Evolutionary conservation across 2,329 filamentous ascomycete species (phyloP), one percentile per base, ranked within the genome.

Genomic region (Sarocladium kiliense): DNA sequence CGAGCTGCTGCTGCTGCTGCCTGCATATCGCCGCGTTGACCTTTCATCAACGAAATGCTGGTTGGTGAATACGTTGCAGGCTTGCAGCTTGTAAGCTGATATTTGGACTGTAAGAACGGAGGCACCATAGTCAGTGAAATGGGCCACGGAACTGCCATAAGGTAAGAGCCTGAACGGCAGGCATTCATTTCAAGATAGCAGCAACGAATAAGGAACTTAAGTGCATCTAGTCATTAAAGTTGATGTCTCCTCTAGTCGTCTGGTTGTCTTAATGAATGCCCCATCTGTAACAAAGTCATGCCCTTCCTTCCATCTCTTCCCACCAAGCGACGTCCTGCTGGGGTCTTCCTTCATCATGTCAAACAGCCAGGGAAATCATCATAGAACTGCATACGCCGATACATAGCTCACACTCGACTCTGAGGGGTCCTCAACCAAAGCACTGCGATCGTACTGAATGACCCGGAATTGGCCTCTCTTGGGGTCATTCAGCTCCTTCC

Each of bases 401-500:
- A 89, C 91, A 70, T 99, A 99, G 72, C 92, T 97, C 53, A 99
- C 94, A 62, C 92, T 97, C 61, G 86, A 94, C 60, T 96, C 90
- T 16, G 67, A 70, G 1, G 86, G 76, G 27, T 77, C 77, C 60
- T 81, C 77, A 3, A 88, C 88, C 68, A 95, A 74, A 11, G 26
- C 21, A 71, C 93, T 99, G 57, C 92, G 82, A 66, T 96, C 86
- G 69, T 99, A 99, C 64, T 88, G 79, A 55, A 96, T 79, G 64
- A 97, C 91, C 62, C 80, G 84, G 70, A 97, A 95, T 54, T 68
- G 77, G 3, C 82, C 72, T 19, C 14, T 53, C 32, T 39, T n/a
- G 5, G 36, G 16, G 21, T 41, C 34, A 9, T 19, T 16, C 11
- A 12, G 6, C 18, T 53, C 12, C n/a, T 68, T 66, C 1, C 72